Percentiles rank a stretch among this genome's conserved stretches.
These are phyloP conservation scores for Epichloe hybrida DNA, from an alignment of 2,329 filamentous ascomycete species.

Conservation along the genomic window DNA sequence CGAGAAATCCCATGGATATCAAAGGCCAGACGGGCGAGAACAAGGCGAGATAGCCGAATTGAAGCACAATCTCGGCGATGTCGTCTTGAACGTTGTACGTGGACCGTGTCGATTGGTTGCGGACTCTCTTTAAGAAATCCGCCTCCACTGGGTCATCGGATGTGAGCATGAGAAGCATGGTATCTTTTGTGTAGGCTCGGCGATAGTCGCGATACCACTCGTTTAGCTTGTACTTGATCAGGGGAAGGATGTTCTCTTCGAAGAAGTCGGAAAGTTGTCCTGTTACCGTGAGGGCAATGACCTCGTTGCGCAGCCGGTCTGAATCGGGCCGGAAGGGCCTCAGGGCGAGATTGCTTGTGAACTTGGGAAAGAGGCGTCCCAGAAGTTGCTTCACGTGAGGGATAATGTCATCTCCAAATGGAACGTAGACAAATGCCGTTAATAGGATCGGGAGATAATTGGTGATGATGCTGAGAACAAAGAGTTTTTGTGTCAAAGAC, in stretches of 20 bases:
- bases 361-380: constrained; percentile 29
- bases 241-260: constrained; percentile 59
- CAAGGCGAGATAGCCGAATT: constrained; percentile 60
- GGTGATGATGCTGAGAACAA: constrained; percentile 68
- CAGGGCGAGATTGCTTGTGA: constrained; percentile 38
- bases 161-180: constrained; percentile 29
- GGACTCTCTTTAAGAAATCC: constrained; percentile 48
- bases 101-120: constrained; percentile 53
- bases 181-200: constrained; percentile 22
- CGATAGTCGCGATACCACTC: constrained; percentile 31
- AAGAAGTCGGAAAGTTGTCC: constrained; percentile 58
- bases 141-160: constrained; percentile 50
- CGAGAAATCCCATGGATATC: constrained; percentile 55
- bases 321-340: constrained; percentile 51
- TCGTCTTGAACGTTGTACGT: constrained; percentile 62
- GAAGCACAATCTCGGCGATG: constrained; percentile 58
- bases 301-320: constrained; percentile 52
- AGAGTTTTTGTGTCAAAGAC: constrained; percentile 60
- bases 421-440: constrained; percentile 69
- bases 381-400: constrained; percentile 52
- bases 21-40: constrained; percentile 68
- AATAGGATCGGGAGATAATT: constrained; percentile 65
- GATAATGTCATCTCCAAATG: constrained; percentile 54
- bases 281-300: constrained; percentile 63
- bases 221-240: constrained; percentile 46